Evolutionary conservation across 352 stramenopile genomes (phyloP).

Genomic region (Globisporangium perplexum): DNA sequence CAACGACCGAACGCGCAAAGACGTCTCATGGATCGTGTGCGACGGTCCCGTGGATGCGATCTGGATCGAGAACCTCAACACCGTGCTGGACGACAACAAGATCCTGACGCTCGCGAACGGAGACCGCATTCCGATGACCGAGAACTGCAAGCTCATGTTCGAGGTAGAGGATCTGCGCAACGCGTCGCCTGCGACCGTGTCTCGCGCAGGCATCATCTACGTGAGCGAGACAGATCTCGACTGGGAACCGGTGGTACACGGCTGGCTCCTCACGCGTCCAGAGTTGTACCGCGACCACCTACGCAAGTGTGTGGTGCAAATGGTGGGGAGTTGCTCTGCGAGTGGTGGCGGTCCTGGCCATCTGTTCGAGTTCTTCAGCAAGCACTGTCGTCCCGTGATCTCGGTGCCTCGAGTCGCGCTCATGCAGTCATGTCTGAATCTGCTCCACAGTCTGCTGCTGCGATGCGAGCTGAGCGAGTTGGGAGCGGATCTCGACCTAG

Average conservation of each 20-base stretch:
- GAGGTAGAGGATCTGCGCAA: conserved; percentile 92
- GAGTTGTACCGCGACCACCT: conserved; percentile 49
- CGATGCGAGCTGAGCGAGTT: conserved; percentile 57
- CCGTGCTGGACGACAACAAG: conserved; percentile 94
- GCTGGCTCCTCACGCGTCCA: conserved; percentile 47
- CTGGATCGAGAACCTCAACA: conserved; percentile 96
- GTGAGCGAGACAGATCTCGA: conserved; percentile 78
- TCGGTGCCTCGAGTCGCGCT: conserved; percentile 57
- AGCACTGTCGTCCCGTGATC: conserved; percentile 66
- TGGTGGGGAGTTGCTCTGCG: conserved; percentile 34
- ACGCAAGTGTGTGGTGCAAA: conserved; percentile 29
- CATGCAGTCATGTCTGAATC: conserved; percentile 67
- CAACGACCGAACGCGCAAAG: conserved; percentile 77
- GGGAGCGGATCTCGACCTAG: conserved; percentile 37
- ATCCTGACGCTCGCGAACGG: conserved; percentile 91
- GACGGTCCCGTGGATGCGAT: conserved; percentile 91
- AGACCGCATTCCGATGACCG: conserved; percentile 89
- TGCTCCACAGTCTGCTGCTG: conserved; percentile 52
- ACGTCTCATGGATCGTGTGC: conserved; percentile 90
- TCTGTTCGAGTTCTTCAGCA: conserved; percentile 13
- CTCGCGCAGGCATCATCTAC: conserved; percentile 89
- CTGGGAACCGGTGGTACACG: conserved; percentile 62
- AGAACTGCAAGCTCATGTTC: conserved; percentile 90
- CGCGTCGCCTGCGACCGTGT: conserved; percentile 90
- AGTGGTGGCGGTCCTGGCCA: conserved; percentile 2